Evolutionary conservation across 2,329 filamentous ascomycete species (phyloP), one percentile per base, ranked within the genome.

Genomic region (Claviceps monticola): DNA sequence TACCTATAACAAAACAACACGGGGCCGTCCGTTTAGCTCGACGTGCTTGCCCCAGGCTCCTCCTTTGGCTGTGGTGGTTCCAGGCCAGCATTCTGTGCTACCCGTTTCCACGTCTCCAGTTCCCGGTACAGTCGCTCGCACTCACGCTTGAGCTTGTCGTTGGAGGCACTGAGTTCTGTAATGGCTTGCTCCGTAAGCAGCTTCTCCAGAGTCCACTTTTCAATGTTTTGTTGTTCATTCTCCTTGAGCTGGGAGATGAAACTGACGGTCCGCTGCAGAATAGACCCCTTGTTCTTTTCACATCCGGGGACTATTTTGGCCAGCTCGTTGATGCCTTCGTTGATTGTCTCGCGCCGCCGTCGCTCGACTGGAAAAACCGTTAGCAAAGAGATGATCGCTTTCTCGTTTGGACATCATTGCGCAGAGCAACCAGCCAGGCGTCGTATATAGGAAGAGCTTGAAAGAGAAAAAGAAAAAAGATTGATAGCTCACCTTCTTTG

Each of bases 251-350:
- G 89, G 11, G 83, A 86, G 64, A 98, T 97, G 71, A 95, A 97
- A 57, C 88, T 83, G 9, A 96, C 91, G 0, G 93, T 89, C 37
- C 91, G 87, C 64, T 94, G 87, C 39, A 98, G 74, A 57, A 98
- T 97, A 2, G 89, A 94, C 0, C 93, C 93, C 70, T 98, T 98
- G 74, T 98, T 97, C 76, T 97, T 98, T 70, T 98, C 93, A 62
- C 91, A 96, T 14, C 89, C 89, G 0, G 93, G 93, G 0, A 98
- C 93, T 58, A 98, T 95, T 72, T 96, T 97, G 59, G 91, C 88
- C 34, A 98, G 80, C 68, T 97, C 93, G 63, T 96, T 97, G 60
- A 98, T 98, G 48, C 93, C 93, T 69, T 98, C 93, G 59, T 98
- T 98, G 66, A 98, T 98, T 0, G 93, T 96, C 70, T 98, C 93